Evolutionary conservation across 2,329 filamentous ascomycete genomes (phyloP), one percentile per base, ranked within the genome.

Genomic region (Claviceps purpurea): DNA sequence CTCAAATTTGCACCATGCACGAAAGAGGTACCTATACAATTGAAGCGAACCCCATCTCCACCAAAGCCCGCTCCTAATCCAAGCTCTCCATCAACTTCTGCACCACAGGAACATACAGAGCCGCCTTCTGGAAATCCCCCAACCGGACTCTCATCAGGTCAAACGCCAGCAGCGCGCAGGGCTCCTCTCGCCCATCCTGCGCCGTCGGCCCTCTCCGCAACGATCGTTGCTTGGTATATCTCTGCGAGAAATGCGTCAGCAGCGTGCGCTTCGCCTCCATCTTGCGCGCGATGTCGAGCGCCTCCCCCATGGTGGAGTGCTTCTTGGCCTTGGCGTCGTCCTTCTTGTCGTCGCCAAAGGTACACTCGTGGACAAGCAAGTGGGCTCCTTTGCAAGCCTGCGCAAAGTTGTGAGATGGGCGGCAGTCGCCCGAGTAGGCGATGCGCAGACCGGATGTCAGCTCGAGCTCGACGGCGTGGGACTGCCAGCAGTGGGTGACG

Each of bases 181-280:
- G 63, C 54, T 68, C 66, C 59, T 16, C 7, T 44, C 20, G 11
- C 16, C 39, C 55, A 55, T 54, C 57, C 24, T 58, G 57, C 38
- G 81, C 73, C 16, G 49, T 54, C 6, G 57, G 55, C 22, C 58
- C 55, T 22, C 59, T 45, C 22, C 60, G 58, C 52, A 69, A 55
- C 45, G 64, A 62, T 30, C 65, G 64, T 13, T 62, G 54, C 68
- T 91, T 91, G 61, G 88, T 85, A 67, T 98, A 98, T 7, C 93
- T 78, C 71, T 98, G 93, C 52, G 84, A 90, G 69, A 98, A 98
- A 66, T 98, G 93, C 7, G 93, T 98, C 48, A 98, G 75, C 52
- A 98, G 70, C 16, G 93, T 83, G 16, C 87, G 76, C 57, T 83
- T 79, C 0, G 90, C 93, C 30, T 77, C 68, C 93, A 98, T 98